Evolutionary conservation across 441 rosid species (phyloP).

Genomic region (Erysimum cheiri): DNA sequence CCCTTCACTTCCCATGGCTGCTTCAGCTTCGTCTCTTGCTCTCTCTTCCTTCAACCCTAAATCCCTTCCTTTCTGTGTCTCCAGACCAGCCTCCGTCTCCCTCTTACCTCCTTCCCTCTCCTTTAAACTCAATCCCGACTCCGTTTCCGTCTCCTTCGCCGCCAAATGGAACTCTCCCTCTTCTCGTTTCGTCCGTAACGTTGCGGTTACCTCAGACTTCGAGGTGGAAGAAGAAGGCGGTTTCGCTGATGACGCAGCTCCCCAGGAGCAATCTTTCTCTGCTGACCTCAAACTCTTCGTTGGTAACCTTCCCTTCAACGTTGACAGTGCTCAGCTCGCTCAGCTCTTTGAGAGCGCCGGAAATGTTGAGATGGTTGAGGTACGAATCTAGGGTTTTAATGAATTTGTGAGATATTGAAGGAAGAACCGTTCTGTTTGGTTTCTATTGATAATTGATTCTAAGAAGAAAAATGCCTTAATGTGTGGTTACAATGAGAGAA

Average conservation of each 20-base stretch:
- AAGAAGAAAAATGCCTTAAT: not conserved
- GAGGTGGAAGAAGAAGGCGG: conserved; percentile 72
- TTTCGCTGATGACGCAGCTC: conserved; percentile 41
- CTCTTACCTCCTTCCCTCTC: conserved; percentile 49
- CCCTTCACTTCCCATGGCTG: conserved; percentile 60
- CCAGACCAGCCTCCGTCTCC: conserved; percentile 50
- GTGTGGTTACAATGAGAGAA: not conserved
- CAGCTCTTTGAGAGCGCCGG: conserved; percentile 78
- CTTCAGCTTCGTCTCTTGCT: conserved; percentile 64
- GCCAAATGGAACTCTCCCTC: conserved; percentile 33
- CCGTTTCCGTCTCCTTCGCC: conserved; percentile 39
- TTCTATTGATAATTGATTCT: not conserved
- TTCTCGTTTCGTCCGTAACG: conserved; percentile 60
- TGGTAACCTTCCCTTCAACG: conserved; percentile 89
- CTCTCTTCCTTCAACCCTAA: conserved; percentile 55
- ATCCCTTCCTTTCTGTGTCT: conserved; percentile 48
- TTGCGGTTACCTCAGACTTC: conserved; percentile 67
- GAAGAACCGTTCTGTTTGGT: conserved; percentile 17
- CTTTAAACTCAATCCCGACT: conserved; percentile 45
- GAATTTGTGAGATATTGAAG: not conserved
- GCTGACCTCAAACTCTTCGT: conserved; percentile 86
- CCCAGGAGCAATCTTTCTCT: conserved; percentile 56
- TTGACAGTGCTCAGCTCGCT: conserved; percentile 92
- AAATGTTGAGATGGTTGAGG: conserved; percentile 97
- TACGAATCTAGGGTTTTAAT: conserved; percentile 34